Evolutionary conservation across 768 basidiomycete genomes (phyloP).

Genomic region (Leccinum imitatum): DNA sequence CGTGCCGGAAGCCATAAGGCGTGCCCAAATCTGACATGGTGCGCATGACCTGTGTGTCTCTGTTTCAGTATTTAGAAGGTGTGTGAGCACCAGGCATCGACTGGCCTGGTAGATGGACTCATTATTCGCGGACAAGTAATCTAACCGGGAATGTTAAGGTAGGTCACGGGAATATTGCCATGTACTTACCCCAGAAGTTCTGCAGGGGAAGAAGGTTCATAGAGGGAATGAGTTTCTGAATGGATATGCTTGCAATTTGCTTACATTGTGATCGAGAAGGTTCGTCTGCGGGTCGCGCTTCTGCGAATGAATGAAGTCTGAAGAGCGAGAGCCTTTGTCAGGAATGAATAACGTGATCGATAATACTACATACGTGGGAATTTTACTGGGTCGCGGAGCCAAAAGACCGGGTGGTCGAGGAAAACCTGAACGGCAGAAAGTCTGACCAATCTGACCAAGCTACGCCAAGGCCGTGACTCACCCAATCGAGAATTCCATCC

Average conservation of each 20-base stretch:
- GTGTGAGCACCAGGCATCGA: not conserved
- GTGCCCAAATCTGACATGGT: constrained; percentile 57
- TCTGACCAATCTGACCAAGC: not conserved
- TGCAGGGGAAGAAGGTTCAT: not conserved
- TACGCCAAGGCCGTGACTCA: constrained; percentile 20
- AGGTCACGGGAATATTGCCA: not conserved
- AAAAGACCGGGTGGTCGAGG: constrained; percentile 48
- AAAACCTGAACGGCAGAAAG: constrained; percentile 22
- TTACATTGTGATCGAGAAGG: constrained; percentile 38
- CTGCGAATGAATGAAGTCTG: constrained; percentile 37
- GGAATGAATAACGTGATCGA: not conserved
- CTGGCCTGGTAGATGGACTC: constrained; percentile 43
- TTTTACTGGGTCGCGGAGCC: constrained; percentile 45
- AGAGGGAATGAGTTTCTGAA: not conserved
- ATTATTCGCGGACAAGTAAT: constrained; percentile 48
- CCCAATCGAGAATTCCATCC: constrained; percentile 40
- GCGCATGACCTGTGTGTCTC: constrained; percentile 40
- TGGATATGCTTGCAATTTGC: constrained; percentile 5
- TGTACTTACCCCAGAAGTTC: constrained; percentile 22
- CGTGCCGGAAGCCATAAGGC: constrained; percentile 44
- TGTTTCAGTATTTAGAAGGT: not conserved
- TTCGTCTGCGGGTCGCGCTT: constrained; percentile 51
- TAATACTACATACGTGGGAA: constrained; percentile 41
- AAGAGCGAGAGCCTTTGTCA: constrained; percentile 11
- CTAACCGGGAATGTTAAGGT: constrained; percentile 20